Evolutionary conservation across 345 rosid genomes (phyloP).

Genomic region (Linum trigynum): DNA sequence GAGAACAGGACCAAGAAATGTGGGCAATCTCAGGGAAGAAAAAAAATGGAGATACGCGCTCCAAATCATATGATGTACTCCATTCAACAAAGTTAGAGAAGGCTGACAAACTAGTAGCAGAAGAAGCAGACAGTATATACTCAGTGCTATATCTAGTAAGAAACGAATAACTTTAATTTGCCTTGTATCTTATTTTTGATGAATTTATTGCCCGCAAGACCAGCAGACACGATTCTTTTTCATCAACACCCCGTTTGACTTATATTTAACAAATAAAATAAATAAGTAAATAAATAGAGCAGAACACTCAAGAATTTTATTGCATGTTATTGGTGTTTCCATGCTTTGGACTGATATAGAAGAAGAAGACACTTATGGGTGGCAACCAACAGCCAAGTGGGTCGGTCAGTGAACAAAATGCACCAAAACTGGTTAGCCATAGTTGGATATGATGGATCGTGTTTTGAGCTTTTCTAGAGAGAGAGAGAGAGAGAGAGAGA

Average conservation of each 20-base stretch:
- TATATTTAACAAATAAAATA: neutral
- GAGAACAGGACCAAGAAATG: conserved; percentile 14
- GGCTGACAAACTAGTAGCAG: conserved; percentile 3
- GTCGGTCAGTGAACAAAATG: too few species aligned
- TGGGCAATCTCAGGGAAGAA: conserved; percentile 6
- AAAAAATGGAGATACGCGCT: too few species aligned
- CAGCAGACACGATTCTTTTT: too few species aligned
- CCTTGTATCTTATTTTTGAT: conserved; percentile 1
- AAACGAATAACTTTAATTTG: conserved; percentile 25
- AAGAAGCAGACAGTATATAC: conserved; percentile 10
- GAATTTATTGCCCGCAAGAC: neutral
- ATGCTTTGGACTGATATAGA: too few species aligned
- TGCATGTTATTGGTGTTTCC: neutral
- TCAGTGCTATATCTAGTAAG: conserved; percentile 38
- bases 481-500: neutral
- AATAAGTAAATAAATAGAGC: neutral
- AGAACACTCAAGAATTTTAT: neutral
- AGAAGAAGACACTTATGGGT: too few species aligned
- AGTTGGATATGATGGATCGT: too few species aligned
- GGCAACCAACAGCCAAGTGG: too few species aligned
- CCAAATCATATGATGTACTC: too few species aligned
- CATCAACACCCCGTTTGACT: too few species aligned
- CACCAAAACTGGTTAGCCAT: too few species aligned
- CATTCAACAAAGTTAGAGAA: too few species aligned
- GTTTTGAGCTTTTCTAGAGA: neutral